These are phyloP conservation scores for Mycena sanguinolenta DNA, from an alignment of 768 basidiomycete genomes.

Conservation along the genomic window DNA sequence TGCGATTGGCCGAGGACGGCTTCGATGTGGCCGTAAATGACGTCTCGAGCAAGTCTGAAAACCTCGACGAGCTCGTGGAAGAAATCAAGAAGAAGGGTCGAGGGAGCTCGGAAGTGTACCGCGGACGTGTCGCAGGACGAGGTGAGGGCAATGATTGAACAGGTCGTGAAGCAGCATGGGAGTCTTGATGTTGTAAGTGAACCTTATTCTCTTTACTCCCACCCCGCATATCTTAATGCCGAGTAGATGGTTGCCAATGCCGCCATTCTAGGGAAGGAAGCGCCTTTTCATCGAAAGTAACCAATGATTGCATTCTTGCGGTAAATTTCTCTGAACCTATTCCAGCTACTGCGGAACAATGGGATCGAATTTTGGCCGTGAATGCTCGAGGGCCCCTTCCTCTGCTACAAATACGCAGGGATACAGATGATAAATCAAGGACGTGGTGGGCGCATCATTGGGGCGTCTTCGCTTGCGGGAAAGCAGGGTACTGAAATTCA, in stretches of 20 bases:
- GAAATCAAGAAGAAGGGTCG: conserved; percentile 29
- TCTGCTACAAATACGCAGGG: conserved; percentile 54
- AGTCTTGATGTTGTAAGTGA: conserved; percentile 48
- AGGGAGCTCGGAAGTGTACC: background rate
- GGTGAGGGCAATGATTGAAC: conserved; percentile 42
- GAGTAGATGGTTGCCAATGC: conserved; percentile 50
- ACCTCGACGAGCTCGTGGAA: conserved; percentile 34
- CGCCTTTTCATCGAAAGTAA: too few species aligned
- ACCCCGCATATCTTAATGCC: too few species aligned
- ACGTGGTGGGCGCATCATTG: conserved; percentile 56
- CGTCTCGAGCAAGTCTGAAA: conserved; percentile 36
- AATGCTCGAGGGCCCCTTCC: conserved; percentile 49
- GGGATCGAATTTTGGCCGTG: conserved; percentile 41
- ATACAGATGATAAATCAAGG: conserved; percentile 55
- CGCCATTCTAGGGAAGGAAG: conserved; percentile 31
- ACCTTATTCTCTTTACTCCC: background rate
- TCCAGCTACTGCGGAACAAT: conserved; percentile 40
- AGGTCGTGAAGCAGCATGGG: conserved; percentile 39
- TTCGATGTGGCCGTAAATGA: conserved; percentile 54
- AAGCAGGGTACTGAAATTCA: conserved; percentile 56
- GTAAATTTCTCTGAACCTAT: background rate
- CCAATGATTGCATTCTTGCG: too few species aligned
- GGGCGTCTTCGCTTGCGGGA: conserved; percentile 53
- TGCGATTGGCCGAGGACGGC: conserved; percentile 52
- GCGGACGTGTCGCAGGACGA: conserved; percentile 41